Percentiles rank a stretch among this genome's conserved stretches.
Conservation (phyloP, 768 basidiomycete species). For the Naganishia vaughanmartiniae region DNA sequence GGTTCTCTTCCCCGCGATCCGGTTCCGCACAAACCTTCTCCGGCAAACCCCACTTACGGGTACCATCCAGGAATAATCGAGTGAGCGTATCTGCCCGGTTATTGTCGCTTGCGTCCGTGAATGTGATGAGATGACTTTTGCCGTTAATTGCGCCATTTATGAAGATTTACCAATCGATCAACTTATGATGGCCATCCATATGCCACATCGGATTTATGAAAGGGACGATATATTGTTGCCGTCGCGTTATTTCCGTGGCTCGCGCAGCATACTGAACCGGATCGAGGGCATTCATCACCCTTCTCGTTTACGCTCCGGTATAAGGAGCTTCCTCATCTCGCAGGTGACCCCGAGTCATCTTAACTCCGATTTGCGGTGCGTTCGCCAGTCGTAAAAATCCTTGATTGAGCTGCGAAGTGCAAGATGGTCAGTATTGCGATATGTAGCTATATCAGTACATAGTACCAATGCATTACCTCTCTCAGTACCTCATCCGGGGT, state of each 20-base stretch:
- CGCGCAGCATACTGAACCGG: no score
- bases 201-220: constrained; percentile 55
- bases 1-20: not conserved
- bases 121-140: constrained; percentile 52
- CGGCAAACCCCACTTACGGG: not conserved
- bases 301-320: no score
- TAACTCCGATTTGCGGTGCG: no score
- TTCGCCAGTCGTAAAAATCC: no score
- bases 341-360: no score
- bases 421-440: no score
- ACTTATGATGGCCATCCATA: constrained; percentile 54
- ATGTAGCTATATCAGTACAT: no score
- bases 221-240: constrained; percentile 48
- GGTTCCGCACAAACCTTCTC: not conserved
- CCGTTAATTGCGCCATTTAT: constrained; percentile 57
- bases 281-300: no score
- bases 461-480: no score
- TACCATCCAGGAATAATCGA: not conserved
- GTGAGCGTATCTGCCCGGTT: not conserved
- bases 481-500: no score
- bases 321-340: no score
- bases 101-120: constrained; percentile 41
- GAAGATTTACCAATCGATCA: constrained; percentile 53
- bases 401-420: no score
- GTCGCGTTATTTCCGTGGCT: constrained; percentile 24